Conservation (phyloP, 2,329 filamentous ascomycete genomes). For the Aspergillus pseudonomiae region DNA sequence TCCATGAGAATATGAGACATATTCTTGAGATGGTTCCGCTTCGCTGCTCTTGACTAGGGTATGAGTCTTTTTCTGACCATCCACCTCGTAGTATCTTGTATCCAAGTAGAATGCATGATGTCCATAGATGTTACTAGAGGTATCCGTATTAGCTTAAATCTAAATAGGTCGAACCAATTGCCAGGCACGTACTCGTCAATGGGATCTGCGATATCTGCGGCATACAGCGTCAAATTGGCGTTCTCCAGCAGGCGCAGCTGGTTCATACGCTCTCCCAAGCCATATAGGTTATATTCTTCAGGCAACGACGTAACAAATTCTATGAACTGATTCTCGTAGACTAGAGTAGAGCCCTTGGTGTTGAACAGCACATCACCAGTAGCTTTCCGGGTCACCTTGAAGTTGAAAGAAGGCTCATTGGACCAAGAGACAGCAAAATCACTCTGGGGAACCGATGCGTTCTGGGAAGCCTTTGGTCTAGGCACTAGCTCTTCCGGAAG, state of each 20-base stretch:
- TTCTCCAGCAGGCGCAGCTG: slow-evolving; percentile 73
- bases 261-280: slow-evolving; percentile 73
- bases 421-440: slow-evolving; percentile 58
- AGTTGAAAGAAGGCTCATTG: slow-evolving; percentile 61
- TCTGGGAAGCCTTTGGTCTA: slow-evolving; percentile 53
- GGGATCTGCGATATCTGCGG: slow-evolving; percentile 66
- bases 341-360: slow-evolving; percentile 64
- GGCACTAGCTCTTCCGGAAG: slow-evolving; percentile 66
- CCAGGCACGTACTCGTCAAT: slow-evolving; percentile 44
- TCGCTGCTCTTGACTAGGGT: slow-evolving; percentile 59
- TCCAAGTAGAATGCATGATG: slow-evolving; percentile 79
- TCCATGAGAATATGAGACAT: slow-evolving; percentile 72
- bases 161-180: not conserved
- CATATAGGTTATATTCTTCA: slow-evolving; percentile 74
- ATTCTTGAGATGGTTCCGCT: slow-evolving; percentile 56
- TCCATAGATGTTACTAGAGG: slow-evolving; percentile 68
- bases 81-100: slow-evolving; percentile 70
- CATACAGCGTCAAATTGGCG: slow-evolving; percentile 68
- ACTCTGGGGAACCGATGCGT: slow-evolving; percentile 39
- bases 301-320: slow-evolving; percentile 70
- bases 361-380: slow-evolving; percentile 70
- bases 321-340: slow-evolving; percentile 78
- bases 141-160: not conserved
- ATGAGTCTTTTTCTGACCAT: slow-evolving; percentile 50
- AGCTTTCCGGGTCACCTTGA: slow-evolving; percentile 58